phyloP scores from a whole-genome alignment of 192 early-diverging fungal genomes.

The Gaertneriomyces semiglobifer region DNA sequence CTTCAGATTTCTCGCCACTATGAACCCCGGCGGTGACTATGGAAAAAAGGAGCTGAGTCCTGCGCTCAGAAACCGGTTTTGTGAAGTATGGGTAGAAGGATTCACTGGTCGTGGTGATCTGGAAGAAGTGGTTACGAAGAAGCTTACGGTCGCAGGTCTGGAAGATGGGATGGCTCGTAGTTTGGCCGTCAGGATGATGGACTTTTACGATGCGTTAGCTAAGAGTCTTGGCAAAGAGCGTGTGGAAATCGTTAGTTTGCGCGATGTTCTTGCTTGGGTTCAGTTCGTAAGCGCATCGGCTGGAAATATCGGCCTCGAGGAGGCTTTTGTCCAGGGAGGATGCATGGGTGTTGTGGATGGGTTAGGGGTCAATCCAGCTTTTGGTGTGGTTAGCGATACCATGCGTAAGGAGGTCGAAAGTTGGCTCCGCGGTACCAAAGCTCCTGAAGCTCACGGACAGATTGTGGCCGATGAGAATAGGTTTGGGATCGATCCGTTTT shows the following conservation, averaged over 20 bases:
- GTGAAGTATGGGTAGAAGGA: slow-evolving; percentile 95
- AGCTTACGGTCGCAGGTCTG: slow-evolving; percentile 10
- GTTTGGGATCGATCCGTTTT: slow-evolving; percentile 82
- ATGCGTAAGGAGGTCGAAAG: slow-evolving; percentile 11
- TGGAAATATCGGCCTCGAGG: slow-evolving; percentile 17
- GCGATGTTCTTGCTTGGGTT: slow-evolving; percentile 94
- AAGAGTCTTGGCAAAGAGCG: slow-evolving; percentile 54
- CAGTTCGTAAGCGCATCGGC: slow-evolving; percentile 63
- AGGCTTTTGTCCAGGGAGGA: slow-evolving; percentile 81
- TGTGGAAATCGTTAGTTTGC: slow-evolving; percentile 63
- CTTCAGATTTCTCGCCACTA: slow-evolving; percentile 94
- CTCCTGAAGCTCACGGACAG: slow-evolving; percentile 11
- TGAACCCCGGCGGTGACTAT: slow-evolving; percentile 99
- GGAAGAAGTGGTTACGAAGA: slow-evolving; percentile 41
- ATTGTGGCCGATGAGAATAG: slow-evolving; percentile 10
- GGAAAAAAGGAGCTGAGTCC: slow-evolving; percentile 98
- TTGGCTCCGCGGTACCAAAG: slow-evolving; percentile 1
- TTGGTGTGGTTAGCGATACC: slow-evolving; percentile 34
- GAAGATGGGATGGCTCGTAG: not conserved
- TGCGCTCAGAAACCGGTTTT: slow-evolving; percentile 95
- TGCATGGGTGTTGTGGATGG: slow-evolving; percentile 88
- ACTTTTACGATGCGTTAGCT: slow-evolving; percentile 79
- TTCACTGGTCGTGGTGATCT: slow-evolving; percentile 77
- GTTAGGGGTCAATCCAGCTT: slow-evolving; percentile 74
- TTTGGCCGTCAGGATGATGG: slow-evolving; percentile 60